A percentile compares a stretch with the other conserved stretches of the same genome.
These are phyloP conservation scores for Fusarium drepaniforme DNA, from an alignment of 2,329 filamentous ascomycete species.

Conservation along the genomic window DNA sequence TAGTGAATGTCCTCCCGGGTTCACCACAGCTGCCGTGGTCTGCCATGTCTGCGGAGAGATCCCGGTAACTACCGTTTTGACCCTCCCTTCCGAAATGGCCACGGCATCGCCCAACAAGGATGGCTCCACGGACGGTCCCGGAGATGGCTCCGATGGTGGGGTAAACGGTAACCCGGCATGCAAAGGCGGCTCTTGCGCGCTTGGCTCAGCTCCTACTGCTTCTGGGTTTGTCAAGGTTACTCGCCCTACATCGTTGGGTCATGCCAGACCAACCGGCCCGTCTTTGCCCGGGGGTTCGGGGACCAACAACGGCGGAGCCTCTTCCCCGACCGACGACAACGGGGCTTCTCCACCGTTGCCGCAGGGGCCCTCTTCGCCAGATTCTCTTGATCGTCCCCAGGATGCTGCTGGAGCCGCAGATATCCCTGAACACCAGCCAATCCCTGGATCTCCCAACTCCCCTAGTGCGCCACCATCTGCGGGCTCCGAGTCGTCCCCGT, in stretches of 20 bases:
- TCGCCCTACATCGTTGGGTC: neutral
- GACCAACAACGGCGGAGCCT: neutral
- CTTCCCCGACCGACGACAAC: neutral
- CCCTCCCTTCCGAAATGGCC: constrained; percentile 20
- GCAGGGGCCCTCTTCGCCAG: neutral
- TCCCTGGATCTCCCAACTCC: neutral
- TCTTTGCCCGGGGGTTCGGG: neutral
- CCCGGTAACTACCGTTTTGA: constrained; percentile 11
- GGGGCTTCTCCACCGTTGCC: neutral
- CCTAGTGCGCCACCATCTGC: neutral
- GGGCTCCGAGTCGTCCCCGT: neutral
- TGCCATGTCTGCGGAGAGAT: constrained; percentile 14
- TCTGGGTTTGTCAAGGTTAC: neutral
- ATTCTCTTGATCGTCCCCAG: neutral
- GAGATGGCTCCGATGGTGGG: neutral
- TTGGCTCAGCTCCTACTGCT: neutral
- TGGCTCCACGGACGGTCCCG: neutral
- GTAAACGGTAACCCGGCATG: neutral
- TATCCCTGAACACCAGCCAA: neutral
- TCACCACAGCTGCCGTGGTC: constrained; percentile 16
- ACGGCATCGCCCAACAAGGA: constrained; percentile 7
- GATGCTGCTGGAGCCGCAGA: neutral
- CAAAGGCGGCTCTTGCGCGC: neutral
- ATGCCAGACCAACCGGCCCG: neutral
- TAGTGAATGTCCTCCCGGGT: constrained; percentile 18